Percentiles rank a stretch among this genome's conserved stretches.
Conservation (phyloP, 768 basidiomycete genomes). For the Pseudohyphozyma bogoriensis region DNA sequence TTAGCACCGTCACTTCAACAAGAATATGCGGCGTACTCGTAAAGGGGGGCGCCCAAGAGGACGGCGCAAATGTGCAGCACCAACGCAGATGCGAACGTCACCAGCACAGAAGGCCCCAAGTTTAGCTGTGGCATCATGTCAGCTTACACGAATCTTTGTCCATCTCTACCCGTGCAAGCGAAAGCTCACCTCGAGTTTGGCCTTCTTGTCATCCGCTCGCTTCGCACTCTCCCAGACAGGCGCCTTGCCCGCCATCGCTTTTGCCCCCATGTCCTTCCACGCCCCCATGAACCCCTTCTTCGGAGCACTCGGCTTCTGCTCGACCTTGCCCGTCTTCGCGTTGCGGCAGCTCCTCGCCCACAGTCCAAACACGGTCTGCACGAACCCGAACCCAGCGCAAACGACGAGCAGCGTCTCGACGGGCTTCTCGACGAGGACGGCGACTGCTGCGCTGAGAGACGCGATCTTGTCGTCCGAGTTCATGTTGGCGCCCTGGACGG, state of each 20-base stretch:
- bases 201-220: background rate
- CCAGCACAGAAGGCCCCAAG: constrained; percentile 7
- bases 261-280: background rate
- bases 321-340: background rate
- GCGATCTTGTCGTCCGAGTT: background rate
- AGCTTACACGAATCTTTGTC: too few relatives aligned
- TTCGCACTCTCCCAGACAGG: too few relatives aligned
- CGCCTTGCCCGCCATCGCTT: constrained; percentile 3
- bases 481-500: constrained; percentile 1
- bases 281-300: constrained; percentile 3
- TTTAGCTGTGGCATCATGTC: too few relatives aligned
- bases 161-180: too few relatives aligned
- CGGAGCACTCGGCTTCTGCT: background rate
- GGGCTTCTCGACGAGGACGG: constrained; percentile 10
- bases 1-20: background rate
- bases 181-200: background rate
- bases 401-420: constrained; percentile 8
- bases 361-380: constrained; percentile 24
- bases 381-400: constrained; percentile 5
- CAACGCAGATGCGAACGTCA: constrained; percentile 47
- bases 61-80: constrained; percentile 48
- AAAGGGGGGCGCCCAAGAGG: constrained; percentile 65
- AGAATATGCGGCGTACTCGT: constrained; percentile 42
- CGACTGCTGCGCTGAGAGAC: background rate
- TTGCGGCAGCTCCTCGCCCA: constrained; percentile 5